Evolutionary conservation across 352 stramenopile genomes (phyloP).

Genomic region (Elongisporangium anandrum): DNA sequence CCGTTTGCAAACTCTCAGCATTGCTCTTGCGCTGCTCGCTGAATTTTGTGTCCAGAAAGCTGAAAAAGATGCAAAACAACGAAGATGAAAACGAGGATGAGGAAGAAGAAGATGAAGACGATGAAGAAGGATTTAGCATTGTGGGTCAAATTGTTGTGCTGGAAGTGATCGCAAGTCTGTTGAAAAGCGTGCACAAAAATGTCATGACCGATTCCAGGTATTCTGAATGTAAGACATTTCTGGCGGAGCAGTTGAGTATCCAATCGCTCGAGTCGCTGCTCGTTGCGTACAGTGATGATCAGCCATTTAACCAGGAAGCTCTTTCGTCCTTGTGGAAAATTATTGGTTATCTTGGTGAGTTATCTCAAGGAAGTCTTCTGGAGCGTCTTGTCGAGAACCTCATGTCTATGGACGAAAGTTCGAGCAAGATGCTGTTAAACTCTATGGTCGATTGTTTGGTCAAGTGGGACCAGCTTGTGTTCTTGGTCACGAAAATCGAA

Average conservation of each 20-base stretch:
- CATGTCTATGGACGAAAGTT: conserved; percentile 73
- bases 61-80: conserved; percentile 34
- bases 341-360: conserved; percentile 59
- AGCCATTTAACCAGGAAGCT: conserved; percentile 61
- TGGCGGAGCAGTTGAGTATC: conserved; percentile 59
- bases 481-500: conserved; percentile 55
- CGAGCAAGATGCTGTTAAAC: conserved; percentile 67
- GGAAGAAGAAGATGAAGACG: conserved; percentile 53
- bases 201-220: conserved; percentile 67
- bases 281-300: conserved; percentile 55
- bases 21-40: conserved; percentile 71
- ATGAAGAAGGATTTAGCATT: conserved; percentile 63
- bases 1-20: conserved; percentile 76
- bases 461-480: conserved; percentile 70
- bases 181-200: conserved; percentile 71
- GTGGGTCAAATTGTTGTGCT: conserved; percentile 72
- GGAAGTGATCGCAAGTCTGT: conserved; percentile 64
- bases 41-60: conserved; percentile 68
- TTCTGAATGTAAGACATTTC: conserved; percentile 67
- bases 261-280: conserved; percentile 61
- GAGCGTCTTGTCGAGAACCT: conserved; percentile 57
- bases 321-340: conserved; percentile 73
- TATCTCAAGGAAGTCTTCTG: conserved; percentile 51
- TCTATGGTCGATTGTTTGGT: conserved; percentile 74
- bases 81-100: conserved; percentile 53